phyloP scores from a whole-genome alignment of 805 yeast genomes.

The Wickerhamomyces sydowiorum region DNA sequence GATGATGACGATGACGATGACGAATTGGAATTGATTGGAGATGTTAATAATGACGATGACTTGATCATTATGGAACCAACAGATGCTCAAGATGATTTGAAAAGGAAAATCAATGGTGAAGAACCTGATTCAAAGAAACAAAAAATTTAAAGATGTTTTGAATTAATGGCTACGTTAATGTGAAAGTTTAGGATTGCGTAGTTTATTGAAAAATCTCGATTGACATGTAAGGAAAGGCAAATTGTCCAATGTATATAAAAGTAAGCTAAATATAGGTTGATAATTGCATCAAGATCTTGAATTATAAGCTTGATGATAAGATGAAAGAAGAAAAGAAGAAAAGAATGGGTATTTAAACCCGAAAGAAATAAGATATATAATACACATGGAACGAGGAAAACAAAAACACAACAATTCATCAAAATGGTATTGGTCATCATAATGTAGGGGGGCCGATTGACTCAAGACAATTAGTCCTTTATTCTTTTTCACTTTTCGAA shows the following conservation, averaged over 20 bases:
- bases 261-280: background rate
- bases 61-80: slow-evolving; percentile 14
- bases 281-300: no score
- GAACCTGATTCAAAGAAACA: slow-evolving; percentile 7
- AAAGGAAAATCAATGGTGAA: background rate
- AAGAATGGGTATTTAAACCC: no score
- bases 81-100: slow-evolving; percentile 4
- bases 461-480: background rate
- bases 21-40: slow-evolving; percentile 12
- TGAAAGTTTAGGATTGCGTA: no score
- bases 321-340: no score
- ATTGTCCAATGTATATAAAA: background rate
- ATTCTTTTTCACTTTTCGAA: slow-evolving; percentile 9
- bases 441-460: no score
- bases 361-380: no score
- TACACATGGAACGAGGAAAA: no score
- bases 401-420: no score
- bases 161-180: no score
- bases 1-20: slow-evolving; percentile 17
- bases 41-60: slow-evolving; percentile 13
- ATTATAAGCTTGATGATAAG: no score
- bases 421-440: no score
- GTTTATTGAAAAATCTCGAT: no score
- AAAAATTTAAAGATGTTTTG: slow-evolving; percentile 2
- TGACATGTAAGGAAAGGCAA: background rate